phyloP scores from a whole-genome alignment of 805 yeast genomes.

The Metschnikowia baotianmanensis region DNA sequence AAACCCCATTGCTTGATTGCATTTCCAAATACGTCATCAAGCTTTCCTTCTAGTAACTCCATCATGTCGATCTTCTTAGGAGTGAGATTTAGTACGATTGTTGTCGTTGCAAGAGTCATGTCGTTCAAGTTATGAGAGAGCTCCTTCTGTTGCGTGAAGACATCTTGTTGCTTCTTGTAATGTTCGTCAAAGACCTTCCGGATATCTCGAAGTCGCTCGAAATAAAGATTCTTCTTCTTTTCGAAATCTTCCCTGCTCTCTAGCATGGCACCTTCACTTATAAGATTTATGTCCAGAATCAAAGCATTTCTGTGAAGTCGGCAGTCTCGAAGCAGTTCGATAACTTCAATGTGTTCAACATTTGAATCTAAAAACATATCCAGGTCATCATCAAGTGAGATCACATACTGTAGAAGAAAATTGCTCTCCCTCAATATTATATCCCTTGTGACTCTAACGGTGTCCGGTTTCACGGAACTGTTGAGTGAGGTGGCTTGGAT shows the following conservation, averaged over 20 bases:
- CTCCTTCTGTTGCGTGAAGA: constrained; percentile 11
- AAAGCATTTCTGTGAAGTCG: constrained; percentile 27
- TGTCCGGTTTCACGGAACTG: constrained; percentile 13
- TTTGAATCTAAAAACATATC: constrained; percentile 19
- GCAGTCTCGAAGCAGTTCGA: constrained; percentile 11
- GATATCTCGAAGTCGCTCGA: constrained; percentile 21
- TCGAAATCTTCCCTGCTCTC: constrained; percentile 27
- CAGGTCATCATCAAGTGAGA: constrained; percentile 27
- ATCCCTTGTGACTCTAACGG: constrained; percentile 23
- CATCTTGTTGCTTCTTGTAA: constrained; percentile 18
- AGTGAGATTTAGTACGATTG: background rate
- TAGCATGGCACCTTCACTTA: constrained; percentile 29
- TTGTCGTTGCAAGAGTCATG: background rate
- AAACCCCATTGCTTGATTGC: constrained; percentile 17
- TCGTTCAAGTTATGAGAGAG: background rate
- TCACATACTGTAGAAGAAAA: constrained; percentile 34
- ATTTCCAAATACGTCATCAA: constrained; percentile 9
- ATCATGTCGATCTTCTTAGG: constrained; percentile 11
- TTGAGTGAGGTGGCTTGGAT: constrained; percentile 36
- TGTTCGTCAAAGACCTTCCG: constrained; percentile 30
- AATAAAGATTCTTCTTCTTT: constrained; percentile 23
- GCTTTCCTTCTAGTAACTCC: constrained; percentile 4
- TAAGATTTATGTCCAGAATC: constrained; percentile 30
- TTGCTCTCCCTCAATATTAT: constrained; percentile 37
- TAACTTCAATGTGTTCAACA: constrained; percentile 5